These are phyloP conservation scores for Gracilariopsis chorda DNA, from an alignment of 23 red algal species.

Conservation along the genomic window DNA sequence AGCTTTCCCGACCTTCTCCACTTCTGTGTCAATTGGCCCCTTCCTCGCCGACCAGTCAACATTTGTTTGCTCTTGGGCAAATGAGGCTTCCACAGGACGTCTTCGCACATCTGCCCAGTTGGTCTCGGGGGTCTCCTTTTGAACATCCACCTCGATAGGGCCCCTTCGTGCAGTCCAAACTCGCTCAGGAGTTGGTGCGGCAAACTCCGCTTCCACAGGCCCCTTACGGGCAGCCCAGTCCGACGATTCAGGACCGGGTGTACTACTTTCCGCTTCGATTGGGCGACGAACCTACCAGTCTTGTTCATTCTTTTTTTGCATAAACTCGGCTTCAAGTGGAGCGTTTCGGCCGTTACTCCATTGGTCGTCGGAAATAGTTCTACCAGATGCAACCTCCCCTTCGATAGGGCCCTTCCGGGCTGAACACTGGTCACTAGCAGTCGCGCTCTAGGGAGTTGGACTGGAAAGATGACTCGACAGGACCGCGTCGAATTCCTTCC, in stretches of 20 bases:
- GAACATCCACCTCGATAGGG: neutral
- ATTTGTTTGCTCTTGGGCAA: neutral
- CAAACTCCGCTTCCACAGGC: slow-evolving; percentile 50
- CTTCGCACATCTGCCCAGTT: slow-evolving; percentile 28
- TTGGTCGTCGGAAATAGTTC: slow-evolving; percentile 19
- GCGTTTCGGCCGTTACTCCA: slow-evolving; percentile 32
- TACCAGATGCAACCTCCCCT: neutral
- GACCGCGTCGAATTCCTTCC: slow-evolving; percentile 41
- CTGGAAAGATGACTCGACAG: slow-evolving; percentile 14
- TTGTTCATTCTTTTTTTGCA: slow-evolving; percentile 5
- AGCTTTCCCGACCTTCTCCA: slow-evolving; percentile 4
- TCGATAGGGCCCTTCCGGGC: slow-evolving; percentile 62
- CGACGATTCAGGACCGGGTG: neutral
- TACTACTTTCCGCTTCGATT: slow-evolving; percentile 4
- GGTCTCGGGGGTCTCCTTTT: neutral
- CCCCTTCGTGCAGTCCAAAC: slow-evolving; percentile 50
- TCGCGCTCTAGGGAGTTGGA: neutral
- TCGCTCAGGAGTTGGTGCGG: neutral
- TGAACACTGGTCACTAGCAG: too few species aligned
- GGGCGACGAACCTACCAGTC: slow-evolving; percentile 39
- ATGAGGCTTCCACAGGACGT: slow-evolving; percentile 3
- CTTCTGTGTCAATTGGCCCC: slow-evolving; percentile 39
- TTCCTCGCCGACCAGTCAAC: slow-evolving; percentile 16
- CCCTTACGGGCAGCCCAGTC: slow-evolving; percentile 36
- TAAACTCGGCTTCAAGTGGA: slow-evolving; percentile 45